phyloP scores from a whole-genome alignment of 352 stramenopile genomes.

The Globisporangium lucens region DNA sequence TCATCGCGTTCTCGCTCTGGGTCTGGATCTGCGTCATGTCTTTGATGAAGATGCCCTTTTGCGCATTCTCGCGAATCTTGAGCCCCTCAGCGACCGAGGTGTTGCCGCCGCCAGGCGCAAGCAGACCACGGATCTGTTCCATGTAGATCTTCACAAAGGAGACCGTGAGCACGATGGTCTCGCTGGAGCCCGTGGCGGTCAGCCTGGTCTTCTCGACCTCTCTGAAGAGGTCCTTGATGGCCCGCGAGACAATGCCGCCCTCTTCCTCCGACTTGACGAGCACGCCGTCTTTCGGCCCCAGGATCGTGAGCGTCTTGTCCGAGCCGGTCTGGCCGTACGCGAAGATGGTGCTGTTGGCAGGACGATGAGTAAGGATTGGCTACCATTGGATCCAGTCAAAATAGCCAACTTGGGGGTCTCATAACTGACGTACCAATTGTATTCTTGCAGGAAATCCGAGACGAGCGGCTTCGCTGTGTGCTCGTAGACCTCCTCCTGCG shows the following conservation, averaged over 20 bases:
- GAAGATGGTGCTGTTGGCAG: constrained; percentile 39
- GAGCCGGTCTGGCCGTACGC: constrained; percentile 53
- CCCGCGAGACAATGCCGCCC: constrained; percentile 60
- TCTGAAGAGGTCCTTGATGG: constrained; percentile 48
- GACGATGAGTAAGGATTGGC: not conserved
- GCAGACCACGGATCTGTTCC: constrained; percentile 80
- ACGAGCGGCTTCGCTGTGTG: constrained; percentile 63
- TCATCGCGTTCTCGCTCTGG: constrained; percentile 41
- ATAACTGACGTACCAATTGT: constrained; percentile 49
- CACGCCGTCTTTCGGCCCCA: constrained; percentile 63
- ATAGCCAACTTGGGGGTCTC: not conserved
- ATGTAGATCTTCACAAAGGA: constrained; percentile 90
- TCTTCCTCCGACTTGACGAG: constrained; percentile 54
- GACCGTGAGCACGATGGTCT: constrained; percentile 45
- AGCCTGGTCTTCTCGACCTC: constrained; percentile 27
- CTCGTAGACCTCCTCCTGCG: constrained; percentile 66
- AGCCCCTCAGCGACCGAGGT: constrained; percentile 30
- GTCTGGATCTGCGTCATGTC: constrained; percentile 54
- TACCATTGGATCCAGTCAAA: not conserved
- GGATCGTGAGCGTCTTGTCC: constrained; percentile 68
- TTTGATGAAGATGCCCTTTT: constrained; percentile 72
- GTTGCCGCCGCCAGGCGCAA: constrained; percentile 21
- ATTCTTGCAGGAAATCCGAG: constrained; percentile 63
- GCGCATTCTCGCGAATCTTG: constrained; percentile 69
- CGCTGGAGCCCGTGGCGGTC: not conserved